phyloP scores from a whole-genome alignment of 352 stramenopile species.

The Phytophthora parvispora region DNA sequence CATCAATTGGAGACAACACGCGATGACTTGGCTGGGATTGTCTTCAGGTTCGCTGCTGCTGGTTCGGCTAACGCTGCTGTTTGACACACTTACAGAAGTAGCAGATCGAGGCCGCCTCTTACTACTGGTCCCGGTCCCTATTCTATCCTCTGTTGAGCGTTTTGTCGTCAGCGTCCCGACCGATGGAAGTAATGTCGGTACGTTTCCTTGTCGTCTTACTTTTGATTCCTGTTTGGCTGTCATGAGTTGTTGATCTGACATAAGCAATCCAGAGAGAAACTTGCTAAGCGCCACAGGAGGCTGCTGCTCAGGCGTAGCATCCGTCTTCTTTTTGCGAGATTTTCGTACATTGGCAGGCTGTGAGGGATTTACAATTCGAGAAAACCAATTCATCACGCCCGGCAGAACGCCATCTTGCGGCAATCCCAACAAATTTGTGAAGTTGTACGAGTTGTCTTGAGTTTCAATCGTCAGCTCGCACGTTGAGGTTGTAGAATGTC shows the following conservation, averaged over 20 bases:
- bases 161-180: not conserved
- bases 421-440: slow-evolving; percentile 2
- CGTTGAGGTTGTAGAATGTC: not conserved
- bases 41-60: slow-evolving; percentile 15
- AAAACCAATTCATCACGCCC: slow-evolving; percentile 25
- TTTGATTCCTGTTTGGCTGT: slow-evolving; percentile 42
- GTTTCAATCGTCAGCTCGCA: slow-evolving; percentile 8
- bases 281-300: slow-evolving; percentile 2
- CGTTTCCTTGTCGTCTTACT: slow-evolving; percentile 41
- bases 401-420: slow-evolving; percentile 3
- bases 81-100: slow-evolving; percentile 2
- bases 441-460: slow-evolving; percentile 27
- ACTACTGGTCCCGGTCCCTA: not conserved
- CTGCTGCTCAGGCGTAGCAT: slow-evolving; percentile 19
- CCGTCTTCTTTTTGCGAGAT: slow-evolving; percentile 17
- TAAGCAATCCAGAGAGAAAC: slow-evolving; percentile 50
- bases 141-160: slow-evolving; percentile 14
- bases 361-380: slow-evolving; percentile 24
- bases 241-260: slow-evolving; percentile 44
- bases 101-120: slow-evolving; percentile 18
- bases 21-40: slow-evolving; percentile 12
- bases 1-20: slow-evolving; percentile 46
- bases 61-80: not conserved
- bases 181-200: slow-evolving; percentile 40
- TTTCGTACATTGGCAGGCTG: slow-evolving; percentile 9